Evolutionary conservation across 495 filamentous ascomycete species (phyloP).

Genomic region (Tuber umbilicatum): DNA sequence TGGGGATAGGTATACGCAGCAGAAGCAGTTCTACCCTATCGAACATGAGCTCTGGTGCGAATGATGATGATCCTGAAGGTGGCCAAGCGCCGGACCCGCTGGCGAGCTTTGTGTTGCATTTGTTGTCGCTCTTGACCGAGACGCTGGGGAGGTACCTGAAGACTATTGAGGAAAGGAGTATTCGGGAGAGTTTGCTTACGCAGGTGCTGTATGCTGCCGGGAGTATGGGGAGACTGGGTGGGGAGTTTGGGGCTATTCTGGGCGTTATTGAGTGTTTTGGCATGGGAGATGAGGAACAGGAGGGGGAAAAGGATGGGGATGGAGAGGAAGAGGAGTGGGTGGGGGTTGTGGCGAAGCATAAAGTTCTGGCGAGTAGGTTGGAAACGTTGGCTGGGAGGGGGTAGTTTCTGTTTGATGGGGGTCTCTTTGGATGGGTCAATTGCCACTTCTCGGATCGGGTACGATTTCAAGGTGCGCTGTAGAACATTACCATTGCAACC

Average conservation of each 20-base stretch:
- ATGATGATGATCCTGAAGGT: slow-evolving; percentile 32
- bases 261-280: slow-evolving; percentile 54
- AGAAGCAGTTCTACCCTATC: slow-evolving; percentile 28
- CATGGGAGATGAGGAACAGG: slow-evolving; percentile 51
- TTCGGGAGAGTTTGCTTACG: slow-evolving; percentile 78
- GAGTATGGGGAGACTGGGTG: slow-evolving; percentile 82
- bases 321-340: slow-evolving; percentile 66
- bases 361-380: slow-evolving; percentile 73
- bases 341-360: slow-evolving; percentile 82
- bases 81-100: slow-evolving; percentile 67
- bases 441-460: not conserved
- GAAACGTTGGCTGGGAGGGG: slow-evolving; percentile 68
- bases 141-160: slow-evolving; percentile 75
- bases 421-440: not conserved
- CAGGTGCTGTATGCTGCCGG: slow-evolving; percentile 95
- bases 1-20: slow-evolving; percentile 38
- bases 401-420: slow-evolving; percentile 1
- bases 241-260: slow-evolving; percentile 85
- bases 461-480: not conserved
- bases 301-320: slow-evolving; percentile 45
- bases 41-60: slow-evolving; percentile 14
- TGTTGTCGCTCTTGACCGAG: slow-evolving; percentile 73
- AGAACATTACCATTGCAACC: not conserved
- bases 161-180: slow-evolving; percentile 70
- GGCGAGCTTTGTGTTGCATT: slow-evolving; percentile 74